phyloP scores from a whole-genome alignment of 495 filamentous ascomycete species.

The Neurospora terricola region DNA sequence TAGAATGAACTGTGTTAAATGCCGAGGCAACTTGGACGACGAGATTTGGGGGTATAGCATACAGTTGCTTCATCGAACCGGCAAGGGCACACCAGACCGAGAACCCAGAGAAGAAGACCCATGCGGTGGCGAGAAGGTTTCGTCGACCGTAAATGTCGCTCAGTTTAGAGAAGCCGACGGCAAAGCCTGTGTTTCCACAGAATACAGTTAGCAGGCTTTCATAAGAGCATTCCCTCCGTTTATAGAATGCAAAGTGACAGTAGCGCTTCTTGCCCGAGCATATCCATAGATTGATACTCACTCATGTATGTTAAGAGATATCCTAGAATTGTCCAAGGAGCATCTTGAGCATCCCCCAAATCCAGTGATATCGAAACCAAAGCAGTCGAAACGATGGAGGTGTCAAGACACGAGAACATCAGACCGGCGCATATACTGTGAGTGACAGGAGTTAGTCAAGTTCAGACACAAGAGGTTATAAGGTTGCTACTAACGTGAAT shows the following conservation, averaged over 20 bases:
- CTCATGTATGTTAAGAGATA: conserved; percentile 54
- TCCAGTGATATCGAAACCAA: conserved; percentile 49
- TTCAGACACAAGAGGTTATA: neutral
- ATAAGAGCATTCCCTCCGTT: neutral
- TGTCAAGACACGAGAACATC: conserved; percentile 51
- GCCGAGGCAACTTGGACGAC: neutral
- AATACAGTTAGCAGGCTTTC: neutral
- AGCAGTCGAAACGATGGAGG: conserved; percentile 55
- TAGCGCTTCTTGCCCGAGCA: neutral
- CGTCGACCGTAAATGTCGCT: conserved; percentile 52
- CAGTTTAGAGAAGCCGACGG: conserved; percentile 48
- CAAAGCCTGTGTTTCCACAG: conserved; percentile 30
- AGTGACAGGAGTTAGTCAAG: neutral
- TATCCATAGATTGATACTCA: conserved; percentile 11
- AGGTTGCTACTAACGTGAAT: conserved; percentile 8
- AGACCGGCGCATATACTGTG: conserved; percentile 44
- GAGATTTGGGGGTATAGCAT: conserved; percentile 8
- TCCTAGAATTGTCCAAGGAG: conserved; percentile 48
- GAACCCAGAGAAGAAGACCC: conserved; percentile 44
- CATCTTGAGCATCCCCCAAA: conserved; percentile 41
- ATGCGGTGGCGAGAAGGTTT: conserved; percentile 34
- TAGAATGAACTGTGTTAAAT: neutral
- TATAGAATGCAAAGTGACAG: neutral
- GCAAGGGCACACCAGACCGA: conserved; percentile 49
- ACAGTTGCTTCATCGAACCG: conserved; percentile 43